Percentiles rank a stretch among this genome's conserved stretches.
Evolutionary conservation across 2,329 filamentous ascomycete genomes (phyloP).

Genomic region (Fusarium mangiferae): DNA sequence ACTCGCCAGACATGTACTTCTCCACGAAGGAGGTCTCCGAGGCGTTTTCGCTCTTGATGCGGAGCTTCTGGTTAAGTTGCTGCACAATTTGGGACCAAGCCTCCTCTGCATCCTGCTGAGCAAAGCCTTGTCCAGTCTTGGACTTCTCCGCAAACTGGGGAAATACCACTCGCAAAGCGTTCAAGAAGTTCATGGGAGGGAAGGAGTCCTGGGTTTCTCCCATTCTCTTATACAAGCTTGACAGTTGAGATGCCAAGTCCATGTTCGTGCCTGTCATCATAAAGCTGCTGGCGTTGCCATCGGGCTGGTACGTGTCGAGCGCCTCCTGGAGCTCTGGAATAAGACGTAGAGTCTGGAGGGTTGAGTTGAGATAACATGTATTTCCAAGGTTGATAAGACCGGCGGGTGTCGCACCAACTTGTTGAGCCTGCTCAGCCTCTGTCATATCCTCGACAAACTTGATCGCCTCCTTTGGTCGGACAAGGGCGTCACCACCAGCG

Average conservation of each 20-base stretch:
- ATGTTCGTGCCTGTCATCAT: slow-evolving; percentile 53
- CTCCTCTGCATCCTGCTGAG: slow-evolving; percentile 99
- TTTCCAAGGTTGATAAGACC: slow-evolving; percentile 94
- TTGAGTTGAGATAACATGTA: slow-evolving; percentile 98
- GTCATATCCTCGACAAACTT: slow-evolving; percentile 99
- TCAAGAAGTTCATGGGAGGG: slow-evolving; percentile 83
- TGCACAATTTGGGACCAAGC: slow-evolving; percentile 96
- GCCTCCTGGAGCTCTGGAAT: slow-evolving; percentile 92
- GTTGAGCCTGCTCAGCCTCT: slow-evolving; percentile 86
- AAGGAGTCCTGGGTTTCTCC: slow-evolving; percentile 88
- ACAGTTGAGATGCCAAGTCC: slow-evolving; percentile 81
- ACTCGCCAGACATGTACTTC: slow-evolving; percentile 87
- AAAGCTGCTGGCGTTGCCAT: slow-evolving; percentile 56
- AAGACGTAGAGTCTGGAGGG: slow-evolving; percentile 86
- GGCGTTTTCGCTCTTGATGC: slow-evolving; percentile 65
- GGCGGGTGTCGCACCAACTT: slow-evolving; percentile 85
- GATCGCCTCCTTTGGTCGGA: slow-evolving; percentile 81
- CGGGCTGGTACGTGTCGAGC: slow-evolving; percentile 67
- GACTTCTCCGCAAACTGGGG: slow-evolving; percentile 94
- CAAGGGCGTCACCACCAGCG: slow-evolving; percentile 67
- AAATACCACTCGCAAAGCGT: slow-evolving; percentile 79
- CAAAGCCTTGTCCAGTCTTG: slow-evolving; percentile 83
- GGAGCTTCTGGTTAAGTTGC: slow-evolving; percentile 82
- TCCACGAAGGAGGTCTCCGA: slow-evolving; percentile 80
- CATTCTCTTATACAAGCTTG: slow-evolving; percentile 90